Base-by-base conservation (phyloP, 805 yeast genomes). In the Suhomyces sp. region DNA sequence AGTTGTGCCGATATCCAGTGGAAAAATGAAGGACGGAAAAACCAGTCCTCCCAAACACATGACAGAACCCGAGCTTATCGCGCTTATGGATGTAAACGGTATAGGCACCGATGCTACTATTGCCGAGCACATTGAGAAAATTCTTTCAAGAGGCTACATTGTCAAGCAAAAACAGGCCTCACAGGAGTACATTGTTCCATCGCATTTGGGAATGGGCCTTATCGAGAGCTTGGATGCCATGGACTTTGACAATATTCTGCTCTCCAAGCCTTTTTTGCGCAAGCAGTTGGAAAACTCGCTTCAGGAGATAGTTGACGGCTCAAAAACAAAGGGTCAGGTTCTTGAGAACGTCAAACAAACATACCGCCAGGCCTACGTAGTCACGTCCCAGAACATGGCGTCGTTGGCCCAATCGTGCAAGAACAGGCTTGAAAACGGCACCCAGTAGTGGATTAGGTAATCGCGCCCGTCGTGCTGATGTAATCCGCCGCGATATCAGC, bases 71-170 rank as follows among this genome's bases (percentile, higher is more conserved):
- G 99, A 93, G 63, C 76, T 94, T 20, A 90, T 94, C 69, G 86
- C 89, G 8, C 72, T 94, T 45, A 94, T 94, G 99, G 98, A 96
- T 72, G 88, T 84, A 9, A 94, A 94, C 67, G 98, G 98, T 0
- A 94, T 94, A 44, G 99, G 99, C 2, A 94, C 99, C 0, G 99
- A 94, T 73, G 99, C 99, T 0, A 94, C 99, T 0, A 96, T 94
- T 68, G 99, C 98, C 0, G 99, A 94, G 43, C 99, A 94, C 68
- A 94, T 94, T 37, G 91, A 87, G 52, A 92, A 88, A 63, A 84
- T 94, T 43, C 70, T 80, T 25, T 66, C 67, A 9, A 71, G 99
- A 49, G 82, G 83, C 17, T 96, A 92, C 61, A 81, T 89, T 4
- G 69, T 67, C 15, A 83, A 78, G 57, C 69, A 65, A 49, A 71